phyloP scores from a whole-genome alignment of 2,329 filamentous ascomycete genomes.

The Fusarium miscanthi region DNA sequence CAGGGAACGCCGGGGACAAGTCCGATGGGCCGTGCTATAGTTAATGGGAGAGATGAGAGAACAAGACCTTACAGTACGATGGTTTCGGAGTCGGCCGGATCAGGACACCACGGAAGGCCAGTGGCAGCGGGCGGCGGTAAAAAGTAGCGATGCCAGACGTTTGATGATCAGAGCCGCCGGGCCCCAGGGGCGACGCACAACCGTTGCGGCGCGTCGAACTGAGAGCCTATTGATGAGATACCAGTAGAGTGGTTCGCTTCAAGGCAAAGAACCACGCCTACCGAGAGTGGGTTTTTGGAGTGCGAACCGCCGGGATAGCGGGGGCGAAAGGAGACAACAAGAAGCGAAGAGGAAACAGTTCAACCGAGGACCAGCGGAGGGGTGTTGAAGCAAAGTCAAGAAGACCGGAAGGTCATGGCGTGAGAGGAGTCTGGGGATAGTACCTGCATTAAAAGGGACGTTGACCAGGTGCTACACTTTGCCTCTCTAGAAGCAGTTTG shows the following conservation, averaged over 20 bases:
- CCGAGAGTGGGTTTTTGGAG: conserved; percentile 44
- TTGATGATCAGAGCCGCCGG: conserved; percentile 32
- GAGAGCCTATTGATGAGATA: conserved; percentile 41
- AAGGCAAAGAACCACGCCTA: conserved; percentile 41
- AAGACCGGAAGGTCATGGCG: conserved; percentile 45
- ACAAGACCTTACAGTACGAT: conserved; percentile 30
- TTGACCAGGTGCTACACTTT: conserved; percentile 24
- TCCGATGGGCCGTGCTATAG: conserved; percentile 35
- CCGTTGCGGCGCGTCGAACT: conserved; percentile 34
- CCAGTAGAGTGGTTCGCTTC: conserved; percentile 47
- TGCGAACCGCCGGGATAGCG: conserved; percentile 41
- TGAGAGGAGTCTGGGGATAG: conserved; percentile 44
- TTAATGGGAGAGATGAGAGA: conserved; percentile 38
- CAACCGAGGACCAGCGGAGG: conserved; percentile 32
- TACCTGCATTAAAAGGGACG: conserved; percentile 48
- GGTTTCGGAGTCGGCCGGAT: conserved; percentile 41
- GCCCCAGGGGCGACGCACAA: conserved; percentile 36
- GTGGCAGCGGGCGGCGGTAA: conserved; percentile 26
- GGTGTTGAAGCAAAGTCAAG: conserved; percentile 45
- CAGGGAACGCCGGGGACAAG: conserved; percentile 23
- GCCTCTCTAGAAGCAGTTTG: conserved; percentile 29
- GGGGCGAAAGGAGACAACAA: conserved; percentile 45
- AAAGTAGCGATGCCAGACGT: conserved; percentile 27
- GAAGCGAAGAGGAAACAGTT: conserved; percentile 43
- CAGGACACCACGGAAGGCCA: conserved; percentile 27